Conservation (phyloP, 257 asterid species). For the Osmanthus fragrans region DNA sequence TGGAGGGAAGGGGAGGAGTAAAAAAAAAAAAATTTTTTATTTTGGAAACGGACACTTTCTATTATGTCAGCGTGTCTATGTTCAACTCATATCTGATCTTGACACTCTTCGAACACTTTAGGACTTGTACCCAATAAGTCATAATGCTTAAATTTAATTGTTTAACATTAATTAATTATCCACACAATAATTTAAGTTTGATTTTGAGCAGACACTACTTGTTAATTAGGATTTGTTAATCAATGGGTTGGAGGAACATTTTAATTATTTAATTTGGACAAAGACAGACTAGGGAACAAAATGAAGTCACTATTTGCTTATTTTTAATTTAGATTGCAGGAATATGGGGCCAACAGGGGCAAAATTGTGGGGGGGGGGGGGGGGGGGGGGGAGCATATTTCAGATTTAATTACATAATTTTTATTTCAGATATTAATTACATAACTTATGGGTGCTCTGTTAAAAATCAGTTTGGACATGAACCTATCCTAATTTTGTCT, state of each 20-base stretch:
- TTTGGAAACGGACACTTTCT: too few relatives aligned
- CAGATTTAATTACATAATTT: background rate
- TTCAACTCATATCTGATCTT: background rate
- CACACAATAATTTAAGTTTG: background rate
- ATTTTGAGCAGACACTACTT: background rate
- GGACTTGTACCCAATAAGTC: background rate
- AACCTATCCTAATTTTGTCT: too few relatives aligned
- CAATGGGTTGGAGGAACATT: background rate
- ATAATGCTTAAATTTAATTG: too few relatives aligned
- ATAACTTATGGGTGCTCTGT: too few relatives aligned
- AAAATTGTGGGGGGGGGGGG: conserved; percentile 23
- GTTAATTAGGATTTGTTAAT: background rate
- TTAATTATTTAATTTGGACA: background rate
- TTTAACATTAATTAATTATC: background rate
- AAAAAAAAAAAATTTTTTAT: too few relatives aligned
- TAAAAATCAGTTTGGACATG: too few relatives aligned
- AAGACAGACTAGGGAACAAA: conserved; percentile 8
- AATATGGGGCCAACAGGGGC: conserved; percentile 19
- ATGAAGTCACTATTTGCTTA: conserved; percentile 2
- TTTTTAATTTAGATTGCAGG: conserved; percentile 6
- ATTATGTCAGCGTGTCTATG: too few relatives aligned
- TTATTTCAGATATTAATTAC: background rate
- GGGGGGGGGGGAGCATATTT: conserved; percentile 9
- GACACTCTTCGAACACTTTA: background rate
- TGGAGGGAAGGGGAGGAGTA: too few relatives aligned